phyloP scores from a whole-genome alignment of 2,329 filamentous ascomycete species.

The Colletotrichum graminicola region DNA sequence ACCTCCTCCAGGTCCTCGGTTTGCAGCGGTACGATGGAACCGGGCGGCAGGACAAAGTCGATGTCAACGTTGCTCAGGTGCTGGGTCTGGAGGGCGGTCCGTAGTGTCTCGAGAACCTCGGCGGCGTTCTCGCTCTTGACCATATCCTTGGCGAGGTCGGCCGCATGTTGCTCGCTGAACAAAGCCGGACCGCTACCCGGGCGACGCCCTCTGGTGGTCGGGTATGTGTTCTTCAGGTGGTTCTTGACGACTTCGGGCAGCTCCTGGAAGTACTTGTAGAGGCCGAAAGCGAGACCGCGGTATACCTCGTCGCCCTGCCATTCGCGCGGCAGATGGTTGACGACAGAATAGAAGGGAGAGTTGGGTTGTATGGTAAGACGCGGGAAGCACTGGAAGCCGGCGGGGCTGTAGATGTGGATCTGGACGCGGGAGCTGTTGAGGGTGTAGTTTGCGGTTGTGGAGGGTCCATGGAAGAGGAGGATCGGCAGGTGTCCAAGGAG shows the following conservation, averaged over 20 bases:
- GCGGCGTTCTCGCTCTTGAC: constrained; percentile 81
- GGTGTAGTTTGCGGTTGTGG: constrained; percentile 87
- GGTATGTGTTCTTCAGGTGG: constrained; percentile 72
- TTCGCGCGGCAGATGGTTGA: constrained; percentile 90
- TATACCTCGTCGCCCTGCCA: constrained; percentile 96
- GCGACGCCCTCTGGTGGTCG: constrained; percentile 64
- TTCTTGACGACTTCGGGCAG: constrained; percentile 82
- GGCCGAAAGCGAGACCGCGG: constrained; percentile 89
- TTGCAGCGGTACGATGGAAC: constrained; percentile 76
- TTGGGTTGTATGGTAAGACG: constrained; percentile 94
- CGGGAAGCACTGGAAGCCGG: constrained; percentile 89
- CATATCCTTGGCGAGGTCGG: constrained; percentile 89
- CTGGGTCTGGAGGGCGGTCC: constrained; percentile 83
- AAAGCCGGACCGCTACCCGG: constrained; percentile 76
- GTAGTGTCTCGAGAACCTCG: constrained; percentile 79
- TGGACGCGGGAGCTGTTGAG: constrained; percentile 94
- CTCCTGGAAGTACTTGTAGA: constrained; percentile 95
- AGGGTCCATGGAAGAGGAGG: constrained; percentile 91
- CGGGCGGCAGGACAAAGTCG: constrained; percentile 86
- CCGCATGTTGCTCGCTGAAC: constrained; percentile 93
- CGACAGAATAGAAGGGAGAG: constrained; percentile 90
- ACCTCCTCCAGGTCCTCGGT: constrained; percentile 70
- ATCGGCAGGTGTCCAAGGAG: constrained; percentile 84
- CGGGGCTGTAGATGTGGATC: constrained; percentile 90
- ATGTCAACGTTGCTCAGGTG: constrained; percentile 87